Percentiles rank a stretch among this genome's conserved stretches.
Conservation (phyloP, 2,329 filamentous ascomycete genomes). For the Talaromyces sp. region DNA sequence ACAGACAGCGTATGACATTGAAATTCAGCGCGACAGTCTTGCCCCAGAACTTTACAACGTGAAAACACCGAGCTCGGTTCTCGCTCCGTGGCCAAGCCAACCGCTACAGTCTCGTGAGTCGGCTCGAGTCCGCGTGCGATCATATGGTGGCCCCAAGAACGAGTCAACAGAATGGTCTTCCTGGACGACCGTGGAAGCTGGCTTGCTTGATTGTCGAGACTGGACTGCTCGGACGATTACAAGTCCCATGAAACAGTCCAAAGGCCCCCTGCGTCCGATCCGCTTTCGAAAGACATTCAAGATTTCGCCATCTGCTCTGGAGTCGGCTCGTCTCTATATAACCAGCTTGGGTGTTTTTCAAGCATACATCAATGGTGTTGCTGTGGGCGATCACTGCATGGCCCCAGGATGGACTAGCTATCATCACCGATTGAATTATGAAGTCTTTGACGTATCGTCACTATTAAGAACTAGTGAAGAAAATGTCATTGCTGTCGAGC, state of each 20-base stretch:
- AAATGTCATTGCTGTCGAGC: constrained; percentile 48
- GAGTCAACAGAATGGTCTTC: constrained; percentile 16
- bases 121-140: constrained; percentile 20
- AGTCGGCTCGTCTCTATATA: constrained; percentile 50
- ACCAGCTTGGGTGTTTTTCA: constrained; percentile 52
- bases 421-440: constrained; percentile 40
- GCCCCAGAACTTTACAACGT: constrained; percentile 16
- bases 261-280: constrained; percentile 32
- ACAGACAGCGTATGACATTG: constrained; percentile 31
- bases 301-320: constrained; percentile 11
- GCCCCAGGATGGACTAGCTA: constrained; percentile 17
- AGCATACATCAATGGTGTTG: constrained; percentile 51
- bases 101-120: constrained; percentile 24
- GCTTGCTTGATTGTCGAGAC: constrained; percentile 33
- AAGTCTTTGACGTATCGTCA: constrained; percentile 55
- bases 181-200: constrained; percentile 36
- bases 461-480: constrained; percentile 36
- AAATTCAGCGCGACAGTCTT: constrained; percentile 13
- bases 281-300: constrained; percentile 40
- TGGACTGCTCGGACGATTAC: constrained; percentile 32
- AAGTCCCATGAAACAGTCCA: constrained; percentile 16
- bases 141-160: constrained; percentile 8
- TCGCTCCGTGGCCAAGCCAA: constrained; percentile 31
- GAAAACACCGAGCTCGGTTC: constrained; percentile 20
- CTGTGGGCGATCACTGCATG: constrained; percentile 18